Conservation (phyloP, 306 rosid species). For the Cotoneaster glaucophyllus region DNA sequence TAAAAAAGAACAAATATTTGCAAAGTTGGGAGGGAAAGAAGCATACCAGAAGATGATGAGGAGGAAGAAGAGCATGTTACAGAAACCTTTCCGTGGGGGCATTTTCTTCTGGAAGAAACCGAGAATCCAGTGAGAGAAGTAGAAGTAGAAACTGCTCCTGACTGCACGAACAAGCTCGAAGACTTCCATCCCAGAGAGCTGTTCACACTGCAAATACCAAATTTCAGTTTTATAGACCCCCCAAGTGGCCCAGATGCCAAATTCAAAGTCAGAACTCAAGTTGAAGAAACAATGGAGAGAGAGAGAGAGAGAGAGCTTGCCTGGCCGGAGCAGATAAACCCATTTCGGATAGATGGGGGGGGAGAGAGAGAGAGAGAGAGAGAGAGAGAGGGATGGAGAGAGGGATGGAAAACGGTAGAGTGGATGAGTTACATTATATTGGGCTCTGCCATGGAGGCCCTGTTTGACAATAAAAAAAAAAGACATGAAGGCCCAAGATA, state of each 20-base stretch:
- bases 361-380: conserved; percentile 1
- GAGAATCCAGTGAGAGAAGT: conserved; percentile 16
- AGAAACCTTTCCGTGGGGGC: conserved; percentile 19
- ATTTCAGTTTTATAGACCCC: not conserved
- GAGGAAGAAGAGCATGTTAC: conserved; percentile 48
- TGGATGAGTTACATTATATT: not conserved
- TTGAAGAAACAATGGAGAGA: not conserved
- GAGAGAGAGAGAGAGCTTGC: conserved; percentile 18
- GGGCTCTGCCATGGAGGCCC: not conserved
- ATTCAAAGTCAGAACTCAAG: conserved; percentile 6
- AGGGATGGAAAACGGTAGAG: not conserved
- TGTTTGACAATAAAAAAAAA: not conserved
- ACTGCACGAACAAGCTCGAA: conserved; percentile 43
- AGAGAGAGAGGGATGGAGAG: not conserved
- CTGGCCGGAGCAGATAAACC: conserved; percentile 51
- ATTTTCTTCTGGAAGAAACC: conserved; percentile 26
- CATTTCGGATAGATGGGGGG: conserved; percentile 20
- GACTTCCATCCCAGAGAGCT: conserved; percentile 56
- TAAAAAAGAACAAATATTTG: not conserved
- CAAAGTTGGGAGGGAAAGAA: not conserved
- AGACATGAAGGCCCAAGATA: not conserved
- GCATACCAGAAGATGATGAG: conserved; percentile 52
- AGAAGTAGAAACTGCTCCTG: conserved; percentile 12
- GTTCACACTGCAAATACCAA: conserved; percentile 33
- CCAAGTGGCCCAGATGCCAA: not conserved